Evolutionary conservation across 441 rosid genomes (phyloP).

Genomic region (Syzygium syzygioides): DNA sequence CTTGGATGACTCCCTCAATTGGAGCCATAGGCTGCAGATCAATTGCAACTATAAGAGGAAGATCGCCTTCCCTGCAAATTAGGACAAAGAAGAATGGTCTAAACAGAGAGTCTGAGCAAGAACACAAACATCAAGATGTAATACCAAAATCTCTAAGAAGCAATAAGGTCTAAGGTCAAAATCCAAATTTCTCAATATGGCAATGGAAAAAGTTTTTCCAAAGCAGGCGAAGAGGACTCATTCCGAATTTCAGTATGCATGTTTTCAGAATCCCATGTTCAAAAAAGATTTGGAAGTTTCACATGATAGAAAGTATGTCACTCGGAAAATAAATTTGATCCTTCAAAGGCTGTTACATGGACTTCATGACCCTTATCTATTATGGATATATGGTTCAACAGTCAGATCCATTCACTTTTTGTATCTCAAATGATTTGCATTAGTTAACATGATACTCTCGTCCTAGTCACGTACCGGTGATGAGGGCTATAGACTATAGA

Average conservation of each 20-base stretch:
- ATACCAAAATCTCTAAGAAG: background rate
- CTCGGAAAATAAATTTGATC: background rate
- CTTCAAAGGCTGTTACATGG: background rate
- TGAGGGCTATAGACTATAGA: background rate
- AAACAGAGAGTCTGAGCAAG: background rate
- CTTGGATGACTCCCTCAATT: slow-evolving; percentile 94
- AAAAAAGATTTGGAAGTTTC: background rate
- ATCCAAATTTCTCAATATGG: background rate
- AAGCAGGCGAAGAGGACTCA: background rate
- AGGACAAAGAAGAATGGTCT: background rate
- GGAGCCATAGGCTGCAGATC: slow-evolving; percentile 99
- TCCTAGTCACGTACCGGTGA: background rate
- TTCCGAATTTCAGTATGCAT: background rate
- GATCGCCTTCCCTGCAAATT: slow-evolving; percentile 52
- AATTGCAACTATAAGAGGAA: slow-evolving; percentile 89
- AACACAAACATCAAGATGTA: background rate
- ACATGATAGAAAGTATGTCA: background rate
- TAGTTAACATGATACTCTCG: background rate
- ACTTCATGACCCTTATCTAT: background rate
- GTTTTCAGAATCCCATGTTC: background rate
- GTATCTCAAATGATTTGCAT: background rate
- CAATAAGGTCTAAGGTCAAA: background rate
- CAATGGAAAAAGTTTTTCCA: background rate
- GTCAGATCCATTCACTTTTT: background rate
- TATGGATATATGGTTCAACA: background rate